Evolutionary conservation across 2,329 filamentous ascomycete species (phyloP), one percentile per base, ranked within the genome.

Genomic region (Bipolaris gigantea): DNA sequence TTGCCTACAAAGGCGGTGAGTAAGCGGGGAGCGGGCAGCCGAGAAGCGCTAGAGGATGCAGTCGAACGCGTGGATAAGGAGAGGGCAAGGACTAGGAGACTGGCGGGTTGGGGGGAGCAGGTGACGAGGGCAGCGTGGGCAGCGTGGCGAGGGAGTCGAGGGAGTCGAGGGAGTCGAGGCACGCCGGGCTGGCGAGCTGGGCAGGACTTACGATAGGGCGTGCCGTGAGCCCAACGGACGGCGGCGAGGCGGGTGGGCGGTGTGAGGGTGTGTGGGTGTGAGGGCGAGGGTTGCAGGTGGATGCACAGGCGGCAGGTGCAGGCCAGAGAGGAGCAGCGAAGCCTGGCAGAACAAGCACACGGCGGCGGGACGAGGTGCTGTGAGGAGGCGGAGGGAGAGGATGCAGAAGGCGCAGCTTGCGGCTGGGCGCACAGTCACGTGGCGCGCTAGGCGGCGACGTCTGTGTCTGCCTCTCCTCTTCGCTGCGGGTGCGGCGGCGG

Each of bases 1-100:
- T 74, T 71, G 67, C 72, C 71, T 72, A 69, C 66, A 64, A 36
- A 75, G 72, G 73, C 73, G 73, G 73, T 75, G 73, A 70, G 72
- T 71, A 72, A 73, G 73, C 70, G 63, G 40, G 40, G 70, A 66
- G 59, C 57, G 60, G 62, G 61, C 60, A 69, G 61, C 66, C 59
- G 58, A 55, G 51, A 60, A 62, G 50, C 51, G 55, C 63, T 61
- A 61, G 42, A 50, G 56, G 45, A 42, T 55, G 57, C 60, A 45
- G 60, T 52, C 56, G 56, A 59, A 30, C n/a, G 25, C 25, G 40
- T 7, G n/a, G 40, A 32, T 11, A 16, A 19, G 25, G 40, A 19
- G 25, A 19, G n/a, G 5, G 40, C 10, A 3, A 16, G 62, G 42
- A 44, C 59, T 55, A 49, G 8, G 13, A 27, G 15, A 5, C 15